Base-by-base conservation (phyloP, 768 basidiomycete genomes). In the Xanthoconium stramineum region DNA sequence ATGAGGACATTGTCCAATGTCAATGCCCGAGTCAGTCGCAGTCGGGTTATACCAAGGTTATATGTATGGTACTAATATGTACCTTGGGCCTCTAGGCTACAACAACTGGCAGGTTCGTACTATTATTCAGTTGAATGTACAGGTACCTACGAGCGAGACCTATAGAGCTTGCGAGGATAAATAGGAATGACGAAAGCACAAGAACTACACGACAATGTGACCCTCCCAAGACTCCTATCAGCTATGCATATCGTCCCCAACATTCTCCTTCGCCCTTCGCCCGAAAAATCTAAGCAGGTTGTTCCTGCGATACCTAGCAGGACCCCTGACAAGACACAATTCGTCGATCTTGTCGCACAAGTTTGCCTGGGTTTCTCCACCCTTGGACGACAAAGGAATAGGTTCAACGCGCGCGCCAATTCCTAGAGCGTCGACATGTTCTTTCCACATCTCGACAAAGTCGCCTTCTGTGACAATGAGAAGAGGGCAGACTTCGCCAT, bases 1-100 rank as follows among this genome's bases (percentile, higher is more conserved):
- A 51, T 14, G 69, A 71, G 29, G 70, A 73, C 71, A 71, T 71
- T 29, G 47, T 53, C 35, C 33, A 35, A 35, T 12, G 33, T 35
- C 33, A 19, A 20, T 15, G 52, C 24, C 24, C 24, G 24, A 24
- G 24, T 24, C 24, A 24, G 24, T 24, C 24, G 24, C 24, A 24
- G 24, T 24, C 24, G 24, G 24, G 24, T 24, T 24, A 24, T 24
- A 24, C 4, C 24, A 24, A 24, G 24, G 38, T 39, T 8, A 17
- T 39, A 39, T 19, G 38, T 39, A 39, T 24, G 24, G 24, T 24
- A 24, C 4, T 2, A 24, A 4, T 24, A 24, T 4, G 24, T 24
- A 4, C 24, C 4, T 24, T 24, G 24, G 24, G 24, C 24, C 24
- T 24, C 24, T 24, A 24, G 24, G 24, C 24, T 24, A 24, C 24